Conservation (phyloP, 2,329 filamentous ascomycete genomes). For the Paecilomyces niveus region DNA sequence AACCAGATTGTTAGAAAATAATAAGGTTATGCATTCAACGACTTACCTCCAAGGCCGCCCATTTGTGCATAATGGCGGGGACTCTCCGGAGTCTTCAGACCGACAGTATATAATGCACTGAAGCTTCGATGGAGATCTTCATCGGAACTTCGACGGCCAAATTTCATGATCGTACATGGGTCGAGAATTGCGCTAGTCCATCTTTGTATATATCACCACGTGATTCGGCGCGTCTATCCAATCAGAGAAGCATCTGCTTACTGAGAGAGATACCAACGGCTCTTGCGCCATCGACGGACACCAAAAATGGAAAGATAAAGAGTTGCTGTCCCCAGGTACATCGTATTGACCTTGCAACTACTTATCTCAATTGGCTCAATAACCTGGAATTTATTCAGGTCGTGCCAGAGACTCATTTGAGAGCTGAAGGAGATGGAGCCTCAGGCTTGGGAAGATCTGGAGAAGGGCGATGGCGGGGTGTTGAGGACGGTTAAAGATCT, state of each 20-base stretch:
- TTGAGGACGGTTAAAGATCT: constrained; percentile 76
- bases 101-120: neutral
- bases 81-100: neutral
- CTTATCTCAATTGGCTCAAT: neutral
- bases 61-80: constrained; percentile 26
- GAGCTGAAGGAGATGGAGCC: constrained; percentile 16
- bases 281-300: constrained; percentile 13
- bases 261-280: neutral
- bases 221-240: constrained; percentile 24
- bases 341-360: neutral
- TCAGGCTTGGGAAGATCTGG: constrained; percentile 22
- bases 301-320: constrained; percentile 12
- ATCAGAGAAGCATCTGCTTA: constrained; percentile 15
- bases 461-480: constrained; percentile 32
- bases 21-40: neutral
- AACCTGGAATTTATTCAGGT: neutral
- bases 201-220: constrained; percentile 11
- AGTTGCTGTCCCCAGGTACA: neutral
- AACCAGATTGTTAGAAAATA: neutral
- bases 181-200: neutral
- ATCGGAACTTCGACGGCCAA: neutral
- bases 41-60: constrained; percentile 25
- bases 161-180: constrained; percentile 4
- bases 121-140: neutral
- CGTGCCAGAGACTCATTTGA: neutral